Evolutionary conservation across 2,329 filamentous ascomycete genomes (phyloP), one percentile per base, ranked within the genome.

Genomic region (Pseudopyrenochaeta lycopersici): DNA sequence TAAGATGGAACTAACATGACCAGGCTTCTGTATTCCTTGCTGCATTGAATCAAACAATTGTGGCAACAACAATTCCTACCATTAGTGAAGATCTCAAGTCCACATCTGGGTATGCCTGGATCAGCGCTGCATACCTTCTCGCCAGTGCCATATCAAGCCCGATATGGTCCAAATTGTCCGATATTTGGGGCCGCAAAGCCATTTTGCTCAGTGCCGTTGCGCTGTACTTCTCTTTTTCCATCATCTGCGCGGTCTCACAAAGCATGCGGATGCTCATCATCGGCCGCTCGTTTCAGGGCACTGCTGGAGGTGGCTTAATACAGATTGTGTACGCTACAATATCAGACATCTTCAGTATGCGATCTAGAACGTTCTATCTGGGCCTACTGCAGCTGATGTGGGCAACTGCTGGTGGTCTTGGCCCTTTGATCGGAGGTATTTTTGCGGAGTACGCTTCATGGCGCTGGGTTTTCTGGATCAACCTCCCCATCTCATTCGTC

Each of bases 41-140:
- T 4, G 69, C 71, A 10, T 60, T 76, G 2, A 71, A 76, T 48
- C 51, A 82, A 48, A 87, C 85, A 20, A 84, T 85, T 62, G 76
- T 86, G 58, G 82, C 86, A 14, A 88, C 86, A 0, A 84, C 86
- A 10, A 78, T 89, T 9, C 86, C 87, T 0, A 84, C 84, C 20
- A 89, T 90, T 55, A 79, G 82, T 4, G 74, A 72, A 33, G 78
- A 87, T 52, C 84, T 92, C 59, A 67, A 85, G 35, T 89, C 88
- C 7, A 84, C 83, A 1, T 76, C 82, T 6, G 88, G 88, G 31
- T 92, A 90, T 73, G 84, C 85, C 30, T 92, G 89, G 90, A 88
- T 92, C 55, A 89, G 89, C 1, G 85, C 83, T 27, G 84, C 89
- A 0, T 92, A 89, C 70, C 77, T 91, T 10, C 82, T 91, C 4